These are phyloP conservation scores for Cyclotella atomus DNA, from an alignment of 108 stramenopile genomes.

Conservation along the genomic window DNA sequence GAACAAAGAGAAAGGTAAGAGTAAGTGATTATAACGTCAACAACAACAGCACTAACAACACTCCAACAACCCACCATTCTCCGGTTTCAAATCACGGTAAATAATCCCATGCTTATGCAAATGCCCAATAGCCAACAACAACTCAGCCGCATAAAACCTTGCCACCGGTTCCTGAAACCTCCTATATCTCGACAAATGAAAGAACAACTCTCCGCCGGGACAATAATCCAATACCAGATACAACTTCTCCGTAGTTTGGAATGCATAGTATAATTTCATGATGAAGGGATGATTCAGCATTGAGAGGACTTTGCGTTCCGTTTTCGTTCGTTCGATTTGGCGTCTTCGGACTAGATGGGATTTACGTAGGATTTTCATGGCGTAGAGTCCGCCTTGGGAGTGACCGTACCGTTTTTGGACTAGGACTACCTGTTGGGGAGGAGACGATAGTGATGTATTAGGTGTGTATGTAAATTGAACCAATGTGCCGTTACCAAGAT, in stretches of 20 bases:
- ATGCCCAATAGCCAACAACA: slow-evolving; percentile 89
- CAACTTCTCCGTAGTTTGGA: slow-evolving; percentile 89
- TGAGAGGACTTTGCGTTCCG: slow-evolving; percentile 95
- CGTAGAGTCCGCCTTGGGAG: slow-evolving; percentile 84
- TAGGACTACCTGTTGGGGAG: slow-evolving; percentile 73
- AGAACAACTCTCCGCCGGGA: slow-evolving; percentile 96
- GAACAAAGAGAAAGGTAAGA: too few relatives aligned
- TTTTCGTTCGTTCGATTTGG: slow-evolving; percentile 96
- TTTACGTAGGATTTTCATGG: slow-evolving; percentile 98
- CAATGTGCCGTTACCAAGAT: too few relatives aligned
- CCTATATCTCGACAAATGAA: slow-evolving; percentile 92
- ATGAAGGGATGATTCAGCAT: slow-evolving; percentile 88
- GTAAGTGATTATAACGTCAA: too few relatives aligned
- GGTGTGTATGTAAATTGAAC: too few relatives aligned
- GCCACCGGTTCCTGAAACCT: slow-evolving; percentile 94
- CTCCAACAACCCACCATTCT: too few relatives aligned
- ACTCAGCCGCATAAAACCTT: slow-evolving; percentile 93
- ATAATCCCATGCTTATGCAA: slow-evolving; percentile 87
- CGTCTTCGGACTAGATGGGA: slow-evolving; percentile 88
- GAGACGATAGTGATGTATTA: not conserved
- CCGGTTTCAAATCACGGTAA: slow-evolving; percentile 91
- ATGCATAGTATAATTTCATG: slow-evolving; percentile 91
- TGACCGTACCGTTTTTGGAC: slow-evolving; percentile 83
- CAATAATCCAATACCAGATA: slow-evolving; percentile 97
- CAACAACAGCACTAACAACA: too few relatives aligned